Evolutionary conservation across 768 basidiomycete genomes (phyloP).

Genomic region (Cystobasidium tubakii): DNA sequence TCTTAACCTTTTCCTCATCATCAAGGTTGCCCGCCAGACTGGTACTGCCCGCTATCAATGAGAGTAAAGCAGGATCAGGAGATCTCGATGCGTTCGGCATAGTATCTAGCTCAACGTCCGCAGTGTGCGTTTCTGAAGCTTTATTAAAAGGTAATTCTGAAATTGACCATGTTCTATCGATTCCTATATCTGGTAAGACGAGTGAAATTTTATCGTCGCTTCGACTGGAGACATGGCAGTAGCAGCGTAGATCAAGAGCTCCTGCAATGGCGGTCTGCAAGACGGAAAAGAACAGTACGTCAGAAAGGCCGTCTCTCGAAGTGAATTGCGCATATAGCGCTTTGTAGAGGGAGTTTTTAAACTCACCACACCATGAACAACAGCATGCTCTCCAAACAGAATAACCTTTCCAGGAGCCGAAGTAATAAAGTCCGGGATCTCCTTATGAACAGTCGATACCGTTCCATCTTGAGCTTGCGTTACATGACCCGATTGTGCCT

Average conservation of each 20-base stretch:
- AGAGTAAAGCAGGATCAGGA: constrained; percentile 17
- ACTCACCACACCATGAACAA: constrained; percentile 91
- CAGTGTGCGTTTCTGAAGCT: background rate
- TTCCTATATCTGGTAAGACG: constrained; percentile 72
- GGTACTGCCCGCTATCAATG: constrained; percentile 43
- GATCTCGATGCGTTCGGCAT: constrained; percentile 23
- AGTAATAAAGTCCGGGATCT: constrained; percentile 60
- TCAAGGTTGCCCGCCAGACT: constrained; percentile 56
- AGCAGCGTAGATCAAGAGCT: constrained; percentile 90
- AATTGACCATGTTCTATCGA: constrained; percentile 74
- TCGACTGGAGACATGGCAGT: constrained; percentile 71
- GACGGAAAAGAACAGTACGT: constrained; percentile 19
- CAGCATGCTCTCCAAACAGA: constrained; percentile 95
- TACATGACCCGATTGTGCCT: background rate
- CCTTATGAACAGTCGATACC: background rate
- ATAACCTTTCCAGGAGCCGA: constrained; percentile 98
- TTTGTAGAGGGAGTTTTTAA: background rate
- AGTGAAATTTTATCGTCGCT: constrained; percentile 67
- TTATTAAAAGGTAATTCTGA: constrained; percentile 68
- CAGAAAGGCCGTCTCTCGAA: constrained; percentile 4
- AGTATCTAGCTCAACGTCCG: constrained; percentile 25
- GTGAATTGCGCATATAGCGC: constrained; percentile 30
- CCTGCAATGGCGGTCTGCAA: constrained; percentile 85
- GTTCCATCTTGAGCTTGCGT: background rate
- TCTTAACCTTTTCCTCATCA: constrained; percentile 7